Percentiles rank a stretch among this genome's conserved stretches.
Conservation (phyloP, 208 protist genomes). For the Trypanosoma theileri region DNA sequence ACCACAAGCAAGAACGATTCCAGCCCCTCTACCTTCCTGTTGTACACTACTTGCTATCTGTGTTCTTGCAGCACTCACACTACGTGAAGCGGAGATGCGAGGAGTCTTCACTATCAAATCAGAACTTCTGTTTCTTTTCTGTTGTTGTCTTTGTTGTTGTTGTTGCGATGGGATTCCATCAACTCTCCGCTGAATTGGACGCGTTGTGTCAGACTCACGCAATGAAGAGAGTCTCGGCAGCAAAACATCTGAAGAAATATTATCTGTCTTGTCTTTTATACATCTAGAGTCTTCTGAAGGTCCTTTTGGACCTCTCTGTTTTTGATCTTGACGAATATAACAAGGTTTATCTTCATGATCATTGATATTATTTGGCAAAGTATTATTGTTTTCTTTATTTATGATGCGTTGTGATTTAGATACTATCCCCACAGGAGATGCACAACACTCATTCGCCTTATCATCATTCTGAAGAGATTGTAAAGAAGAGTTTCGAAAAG, state of each 20-base stretch:
- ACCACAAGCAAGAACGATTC: constrained; percentile 63
- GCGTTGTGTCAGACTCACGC: neutral
- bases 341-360: constrained; percentile 7
- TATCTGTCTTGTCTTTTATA: neutral
- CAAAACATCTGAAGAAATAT: neutral
- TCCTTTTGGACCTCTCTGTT: neutral
- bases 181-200: no score
- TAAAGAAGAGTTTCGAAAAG: neutral
- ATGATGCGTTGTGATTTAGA: neutral
- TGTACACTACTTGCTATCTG: constrained; percentile 19
- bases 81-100: constrained; percentile 7
- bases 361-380: neutral
- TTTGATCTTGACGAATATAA: constrained; percentile 4
- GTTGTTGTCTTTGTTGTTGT: neutral
- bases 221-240: neutral
- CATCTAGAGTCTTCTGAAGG: neutral
- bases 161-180: neutral
- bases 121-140: neutral
- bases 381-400: neutral
- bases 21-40: constrained; percentile 36
- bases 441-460: no score
- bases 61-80: constrained; percentile 14
- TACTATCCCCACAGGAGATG: neutral
- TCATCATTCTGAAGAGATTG: no score
- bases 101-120: neutral